phyloP scores from a whole-genome alignment of 2,329 filamentous ascomycete genomes.

The Coleophoma eucalyptorum region DNA sequence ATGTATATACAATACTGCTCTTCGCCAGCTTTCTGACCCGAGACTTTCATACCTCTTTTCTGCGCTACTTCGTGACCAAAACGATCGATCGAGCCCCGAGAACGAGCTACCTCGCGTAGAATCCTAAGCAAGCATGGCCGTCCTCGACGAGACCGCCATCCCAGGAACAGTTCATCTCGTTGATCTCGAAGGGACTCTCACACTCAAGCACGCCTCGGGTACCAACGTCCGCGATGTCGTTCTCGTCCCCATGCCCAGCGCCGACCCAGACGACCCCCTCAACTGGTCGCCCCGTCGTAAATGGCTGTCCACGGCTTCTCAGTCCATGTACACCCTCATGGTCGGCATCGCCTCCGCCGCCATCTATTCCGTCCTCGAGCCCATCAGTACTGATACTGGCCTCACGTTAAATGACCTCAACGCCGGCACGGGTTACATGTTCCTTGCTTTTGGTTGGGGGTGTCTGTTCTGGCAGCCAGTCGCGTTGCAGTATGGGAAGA shows the following conservation, averaged over 20 bases:
- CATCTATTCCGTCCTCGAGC: constrained; percentile 45
- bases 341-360: constrained; percentile 43
- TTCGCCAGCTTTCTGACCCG: no score
- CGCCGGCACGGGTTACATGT: constrained; percentile 47
- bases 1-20: no score
- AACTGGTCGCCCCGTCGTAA: constrained; percentile 33
- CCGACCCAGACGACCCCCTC: constrained; percentile 34
- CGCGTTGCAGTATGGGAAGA: constrained; percentile 47
- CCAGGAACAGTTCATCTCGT: constrained; percentile 28
- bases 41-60: no score
- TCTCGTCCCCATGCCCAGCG: constrained; percentile 26
- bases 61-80: no score
- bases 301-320: constrained; percentile 21
- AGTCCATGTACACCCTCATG: constrained; percentile 40
- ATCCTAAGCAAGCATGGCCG: not conserved
- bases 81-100: no score
- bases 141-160: constrained; percentile 9
- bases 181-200: constrained; percentile 22
- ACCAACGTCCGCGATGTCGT: constrained; percentile 24
- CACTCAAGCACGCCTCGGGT: constrained; percentile 16
- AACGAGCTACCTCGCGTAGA: not conserved
- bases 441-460: constrained; percentile 47
- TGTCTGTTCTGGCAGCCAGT: constrained; percentile 49
- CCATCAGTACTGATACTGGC: constrained; percentile 41
- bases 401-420: constrained; percentile 40